Evolutionary conservation across 768 basidiomycete species (phyloP), one percentile per base, ranked within the genome.

Genomic region (Amanita muscaria): DNA sequence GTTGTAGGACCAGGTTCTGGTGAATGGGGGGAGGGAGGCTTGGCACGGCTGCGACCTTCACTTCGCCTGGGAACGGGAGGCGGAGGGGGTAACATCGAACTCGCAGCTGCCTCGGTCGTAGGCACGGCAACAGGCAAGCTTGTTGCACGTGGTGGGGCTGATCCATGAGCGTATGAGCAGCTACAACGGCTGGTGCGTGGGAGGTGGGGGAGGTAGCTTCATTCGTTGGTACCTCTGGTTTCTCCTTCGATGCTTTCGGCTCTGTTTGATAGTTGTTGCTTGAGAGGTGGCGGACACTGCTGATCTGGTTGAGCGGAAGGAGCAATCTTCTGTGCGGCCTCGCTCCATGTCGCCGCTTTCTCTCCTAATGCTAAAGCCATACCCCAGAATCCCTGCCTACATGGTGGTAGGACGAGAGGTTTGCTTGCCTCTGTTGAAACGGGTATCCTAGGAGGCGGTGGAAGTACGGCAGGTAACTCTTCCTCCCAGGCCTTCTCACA

Each of bases 401-500:
- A 67, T 0, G 39, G 38, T 16, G 83, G 81, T n/a, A n/a, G n/a
- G 19, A 83, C 57, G 1, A 79, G 78, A 7, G 83, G 82, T 48
- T 73, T 78, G 22, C 66, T 71, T 10, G 53, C 52, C 22, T 48
- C 40, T 1, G 47, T 42, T 3, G 40, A 27, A 4, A 56, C 39
- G 9, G 53, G 23, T 40, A 48, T 53, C 15, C 49, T 57, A 34
- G 67, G 57, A 8, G 68, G 65, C 2, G 60, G 51, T 2, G 66
- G 57, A 1, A n/a, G n/a, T n/a, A 63, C 56, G 1, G 60, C 47
- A n/a, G 73, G 66, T 5, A 74, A 54, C 46, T 83, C 87, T 50
- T 93, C 91, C 45, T 89, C 84, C 92, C 92, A 96, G 4, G 94
- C 67, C 52, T 81, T 83, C 48, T 91, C 88, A 94, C 70, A 43